Base-by-base conservation (phyloP, 371 early-diverging fungal species). In the Mortierella sp. region DNA sequence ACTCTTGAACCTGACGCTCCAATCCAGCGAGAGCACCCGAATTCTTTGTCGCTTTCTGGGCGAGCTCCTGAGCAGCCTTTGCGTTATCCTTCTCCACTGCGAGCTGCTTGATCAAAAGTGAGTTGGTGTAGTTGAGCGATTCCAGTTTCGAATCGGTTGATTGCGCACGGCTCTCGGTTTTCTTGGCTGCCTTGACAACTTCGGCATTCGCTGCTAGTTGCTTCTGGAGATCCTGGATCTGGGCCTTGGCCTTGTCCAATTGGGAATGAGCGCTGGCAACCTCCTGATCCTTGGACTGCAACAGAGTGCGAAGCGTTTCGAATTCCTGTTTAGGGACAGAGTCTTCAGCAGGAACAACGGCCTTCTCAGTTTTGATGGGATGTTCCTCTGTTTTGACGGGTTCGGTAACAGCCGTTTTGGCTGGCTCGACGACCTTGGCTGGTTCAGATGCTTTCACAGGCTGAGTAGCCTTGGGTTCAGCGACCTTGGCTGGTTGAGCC, bases 91-190 rank as follows among this genome's bases (percentile, higher is more conserved):
- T 71, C 47, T 80, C 78, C 28, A 70, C 24, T 23, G 72, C 61
- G 46, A 80, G 58, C 51, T 80, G 72, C 64, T 80, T 78, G 45
- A 78, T 67, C 61, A 80, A 59, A 27, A 80, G 78, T 5, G 68
- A 62, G 72, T 80, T 80, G 54, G 81, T 80, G 30, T 50, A 80
- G 46, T 64, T 72, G 64, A 80, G 72, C 21, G 81, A 80, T 30
- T 80, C 81, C 38, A 80, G 47, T 49, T 80, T 78, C 45, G 68
- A 59, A 23, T 78, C 72, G 39, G 72, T 54, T 2, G 68, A 47
- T 58, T 74, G 60, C n/a, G 61, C 64, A n/a, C 61, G 65, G 56
- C 52, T 72, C 55, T 80, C 76, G 38, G 64, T 49, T 54, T 67
- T 68, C 65, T 70, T 78, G 61, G 74, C 78, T 23, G 64, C 54